Evolutionary conservation across 345 rosid species (phyloP).

Genomic region (Melaleuca alternifolia): DNA sequence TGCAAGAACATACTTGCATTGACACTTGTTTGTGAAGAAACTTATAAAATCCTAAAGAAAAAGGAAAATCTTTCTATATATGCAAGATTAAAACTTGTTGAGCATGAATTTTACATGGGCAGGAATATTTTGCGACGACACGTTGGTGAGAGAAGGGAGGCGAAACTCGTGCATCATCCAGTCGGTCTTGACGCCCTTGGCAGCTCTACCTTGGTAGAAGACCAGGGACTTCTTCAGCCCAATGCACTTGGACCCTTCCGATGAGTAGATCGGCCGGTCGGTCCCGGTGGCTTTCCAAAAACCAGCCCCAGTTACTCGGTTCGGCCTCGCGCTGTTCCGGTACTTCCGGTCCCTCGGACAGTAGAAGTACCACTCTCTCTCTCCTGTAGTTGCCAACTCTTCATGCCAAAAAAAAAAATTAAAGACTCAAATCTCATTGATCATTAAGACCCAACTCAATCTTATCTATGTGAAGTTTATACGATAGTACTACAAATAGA

Average conservation of each 20-base stretch:
- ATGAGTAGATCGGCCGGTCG: slow-evolving; percentile 83
- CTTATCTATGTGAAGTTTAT: background rate
- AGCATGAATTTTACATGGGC: slow-evolving; percentile 33
- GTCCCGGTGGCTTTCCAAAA: slow-evolving; percentile 98
- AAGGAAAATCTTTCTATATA: background rate
- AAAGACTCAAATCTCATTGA: background rate
- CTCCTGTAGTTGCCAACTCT: slow-evolving; percentile 77
- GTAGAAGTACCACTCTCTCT: slow-evolving; percentile 89
- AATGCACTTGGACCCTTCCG: slow-evolving; percentile 75
- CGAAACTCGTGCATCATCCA: slow-evolving; percentile 99
- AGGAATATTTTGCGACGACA: slow-evolving; percentile 31
- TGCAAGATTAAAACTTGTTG: background rate
- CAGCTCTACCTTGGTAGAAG: slow-evolving; percentile 89
- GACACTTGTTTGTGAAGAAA: background rate
- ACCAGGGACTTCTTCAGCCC: slow-evolving; percentile 93
- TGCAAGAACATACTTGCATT: background rate
- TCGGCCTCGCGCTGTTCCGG: slow-evolving; percentile 82
- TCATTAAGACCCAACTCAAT: background rate
- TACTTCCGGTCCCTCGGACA: slow-evolving; percentile 94
- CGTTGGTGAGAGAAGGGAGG: slow-evolving; percentile 60
- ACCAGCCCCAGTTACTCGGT: slow-evolving; percentile 83
- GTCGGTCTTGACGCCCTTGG: slow-evolving; percentile 87
- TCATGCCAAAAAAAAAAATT: background rate
- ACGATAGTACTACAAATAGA: background rate
- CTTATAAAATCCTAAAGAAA: background rate